Evolutionary conservation across 148 eudicot genomes (phyloP).

Genomic region (Chenopodium album): DNA sequence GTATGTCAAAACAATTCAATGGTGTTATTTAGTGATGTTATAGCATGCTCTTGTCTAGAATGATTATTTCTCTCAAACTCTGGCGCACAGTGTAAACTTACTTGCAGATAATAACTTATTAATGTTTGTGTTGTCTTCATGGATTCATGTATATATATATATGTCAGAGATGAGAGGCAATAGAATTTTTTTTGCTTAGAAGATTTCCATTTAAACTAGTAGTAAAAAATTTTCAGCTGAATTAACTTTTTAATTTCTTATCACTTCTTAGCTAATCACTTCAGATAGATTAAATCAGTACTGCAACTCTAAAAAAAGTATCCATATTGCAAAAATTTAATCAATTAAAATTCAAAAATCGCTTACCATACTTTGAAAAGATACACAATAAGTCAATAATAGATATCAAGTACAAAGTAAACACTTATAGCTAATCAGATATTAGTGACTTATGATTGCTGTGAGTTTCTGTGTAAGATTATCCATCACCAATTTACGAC

Average conservation of each 20-base stretch:
- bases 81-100: constrained; percentile 6
- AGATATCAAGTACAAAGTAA: too few species aligned
- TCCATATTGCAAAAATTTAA: too few species aligned
- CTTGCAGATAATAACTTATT: constrained; percentile 14
- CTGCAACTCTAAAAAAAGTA: too few species aligned
- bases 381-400: too few species aligned
- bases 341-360: too few species aligned
- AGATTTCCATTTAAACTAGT: neutral
- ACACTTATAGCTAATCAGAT: too few species aligned
- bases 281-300: too few species aligned
- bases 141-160: neutral
- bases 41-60: constrained; percentile 1
- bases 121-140: neutral
- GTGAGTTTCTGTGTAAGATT: too few species aligned
- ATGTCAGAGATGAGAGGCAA: constrained; percentile 5
- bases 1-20: constrained; percentile 11
- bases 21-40: constrained; percentile 14
- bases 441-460: too few species aligned
- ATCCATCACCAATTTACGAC: too few species aligned
- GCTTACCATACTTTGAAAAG: too few species aligned
- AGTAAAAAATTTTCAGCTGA: neutral
- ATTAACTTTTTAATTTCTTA: neutral
- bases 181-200: neutral
- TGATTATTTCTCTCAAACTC: constrained; percentile 9
- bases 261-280: neutral